Conservation (phyloP, 2,329 filamentous ascomycete genomes). For the Lizonia empirigonia region DNA sequence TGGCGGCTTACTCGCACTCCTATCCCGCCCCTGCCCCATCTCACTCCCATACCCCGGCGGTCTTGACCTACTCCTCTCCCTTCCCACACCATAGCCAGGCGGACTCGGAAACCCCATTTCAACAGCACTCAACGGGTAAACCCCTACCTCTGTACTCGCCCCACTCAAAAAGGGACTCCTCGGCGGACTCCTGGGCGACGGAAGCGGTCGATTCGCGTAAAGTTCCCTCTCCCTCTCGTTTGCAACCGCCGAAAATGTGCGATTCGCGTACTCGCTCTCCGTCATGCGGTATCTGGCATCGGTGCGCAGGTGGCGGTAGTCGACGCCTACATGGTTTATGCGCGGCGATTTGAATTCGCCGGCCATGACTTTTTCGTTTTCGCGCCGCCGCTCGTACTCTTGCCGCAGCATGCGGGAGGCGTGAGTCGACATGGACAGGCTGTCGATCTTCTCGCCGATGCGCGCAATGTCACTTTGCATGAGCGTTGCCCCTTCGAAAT, state of each 20-base stretch:
- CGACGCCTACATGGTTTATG: slow-evolving; percentile 2
- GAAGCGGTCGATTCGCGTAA: slow-evolving; percentile 1
- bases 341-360: slow-evolving; percentile 31
- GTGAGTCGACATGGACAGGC: slow-evolving; percentile 26
- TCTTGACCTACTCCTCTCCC: slow-evolving; percentile 1
- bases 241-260: background rate
- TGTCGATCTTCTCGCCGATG: slow-evolving; percentile 43
- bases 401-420: slow-evolving; percentile 15
- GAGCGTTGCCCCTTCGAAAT: slow-evolving; percentile 31
- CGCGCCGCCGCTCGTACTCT: slow-evolving; percentile 30
- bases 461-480: slow-evolving; percentile 36
- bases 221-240: background rate
- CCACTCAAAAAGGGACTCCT: slow-evolving; percentile 18
- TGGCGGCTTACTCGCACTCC: slow-evolving; percentile 3
- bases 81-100: slow-evolving; percentile 16
- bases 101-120: slow-evolving; percentile 30
- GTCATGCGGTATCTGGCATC: background rate
- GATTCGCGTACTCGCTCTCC: background rate
- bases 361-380: slow-evolving; percentile 39
- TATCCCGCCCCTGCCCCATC: background rate
- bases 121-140: slow-evolving; percentile 23
- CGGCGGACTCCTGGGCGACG: slow-evolving; percentile 6
- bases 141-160: slow-evolving; percentile 6
- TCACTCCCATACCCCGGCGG: slow-evolving; percentile 3
- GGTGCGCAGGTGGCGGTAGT: slow-evolving; percentile 1